These are phyloP conservation scores for Ramularia collo-cygni DNA, from an alignment of 2,329 filamentous ascomycete species.

Conservation along the genomic window DNA sequence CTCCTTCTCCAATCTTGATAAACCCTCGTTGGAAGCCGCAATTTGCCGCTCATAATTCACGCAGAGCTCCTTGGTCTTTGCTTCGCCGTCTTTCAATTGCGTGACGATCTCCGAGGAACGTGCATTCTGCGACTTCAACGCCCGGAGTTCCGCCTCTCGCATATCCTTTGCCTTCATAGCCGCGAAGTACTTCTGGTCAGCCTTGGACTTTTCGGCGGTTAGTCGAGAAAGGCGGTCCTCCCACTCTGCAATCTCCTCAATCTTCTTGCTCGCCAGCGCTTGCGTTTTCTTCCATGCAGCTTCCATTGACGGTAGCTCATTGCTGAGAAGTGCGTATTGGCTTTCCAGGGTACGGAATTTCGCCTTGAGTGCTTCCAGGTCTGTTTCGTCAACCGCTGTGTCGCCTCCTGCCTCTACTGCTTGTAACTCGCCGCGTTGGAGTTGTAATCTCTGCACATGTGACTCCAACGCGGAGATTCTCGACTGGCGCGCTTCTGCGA, in stretches of 20 bases:
- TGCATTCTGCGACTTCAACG: conserved; percentile 71
- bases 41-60: conserved; percentile 88
- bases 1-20: conserved; percentile 63
- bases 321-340: conserved; percentile 76
- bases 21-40: conserved; percentile 70
- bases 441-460: conserved; percentile 65
- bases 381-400: conserved; percentile 49
- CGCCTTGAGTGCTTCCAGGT: conserved; percentile 63
- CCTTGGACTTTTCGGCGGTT: conserved; percentile 85
- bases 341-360: conserved; percentile 69
- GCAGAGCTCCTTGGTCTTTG: conserved; percentile 65
- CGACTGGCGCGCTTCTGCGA: conserved; percentile 70
- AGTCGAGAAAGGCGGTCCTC: conserved; percentile 73
- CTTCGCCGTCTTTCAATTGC: conserved; percentile 85
- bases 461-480: conserved; percentile 76
- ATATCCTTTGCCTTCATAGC: conserved; percentile 91
- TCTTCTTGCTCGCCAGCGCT: conserved; percentile 76
- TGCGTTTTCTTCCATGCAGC: conserved; percentile 86
- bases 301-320: conserved; percentile 83
- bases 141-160: conserved; percentile 70
- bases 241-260: conserved; percentile 64
- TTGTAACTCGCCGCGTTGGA: conserved; percentile 46
- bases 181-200: conserved; percentile 95
- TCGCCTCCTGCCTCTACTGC: conserved; percentile 22
- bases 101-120: conserved; percentile 92